Percentiles rank a stretch among this genome's conserved stretches.
These are phyloP conservation scores for Oryza nivara DNA, from an alignment of 176 grass and related monocot genomes.

Conservation along the genomic window DNA sequence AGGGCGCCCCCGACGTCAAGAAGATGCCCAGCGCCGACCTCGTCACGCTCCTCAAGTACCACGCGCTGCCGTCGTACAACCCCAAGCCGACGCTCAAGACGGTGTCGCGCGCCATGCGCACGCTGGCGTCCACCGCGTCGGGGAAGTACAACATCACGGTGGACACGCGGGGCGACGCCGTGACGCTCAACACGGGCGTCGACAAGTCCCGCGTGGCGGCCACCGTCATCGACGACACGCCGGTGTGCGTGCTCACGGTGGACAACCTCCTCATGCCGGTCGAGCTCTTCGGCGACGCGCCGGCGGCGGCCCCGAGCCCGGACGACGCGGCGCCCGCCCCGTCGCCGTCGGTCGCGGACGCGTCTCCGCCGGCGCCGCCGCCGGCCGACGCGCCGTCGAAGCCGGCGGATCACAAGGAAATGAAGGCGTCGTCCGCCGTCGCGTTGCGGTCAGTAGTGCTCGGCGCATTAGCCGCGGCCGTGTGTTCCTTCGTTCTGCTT, in stretches of 20 bases:
- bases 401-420: constrained; percentile 49
- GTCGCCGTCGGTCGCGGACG: constrained; percentile 5
- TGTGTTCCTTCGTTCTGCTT: constrained; percentile 26
- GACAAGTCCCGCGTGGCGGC: constrained; percentile 71
- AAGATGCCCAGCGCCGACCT: constrained; percentile 67
- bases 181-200: constrained; percentile 69
- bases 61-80: constrained; percentile 74
- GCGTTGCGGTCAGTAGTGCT: neutral
- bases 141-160: constrained; percentile 61
- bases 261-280: constrained; percentile 69
- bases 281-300: constrained; percentile 67
- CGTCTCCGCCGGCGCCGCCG: constrained; percentile 37
- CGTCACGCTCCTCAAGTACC: constrained; percentile 66
- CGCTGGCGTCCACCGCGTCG: constrained; percentile 53
- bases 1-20: constrained; percentile 59
- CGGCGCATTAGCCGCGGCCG: constrained; percentile 29
- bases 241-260: constrained; percentile 68
- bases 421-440: constrained; percentile 29
- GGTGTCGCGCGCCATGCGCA: constrained; percentile 45
- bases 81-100: constrained; percentile 78
- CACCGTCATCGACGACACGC: constrained; percentile 77
- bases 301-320: constrained; percentile 42
- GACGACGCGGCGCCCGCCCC: constrained; percentile 25
- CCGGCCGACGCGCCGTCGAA: constrained; percentile 48
- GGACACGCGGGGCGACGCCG: constrained; percentile 64